Percentiles rank a stretch among this genome's conserved stretches.
Evolutionary conservation across 768 basidiomycete genomes (phyloP).

Genomic region (Suillus americanus): DNA sequence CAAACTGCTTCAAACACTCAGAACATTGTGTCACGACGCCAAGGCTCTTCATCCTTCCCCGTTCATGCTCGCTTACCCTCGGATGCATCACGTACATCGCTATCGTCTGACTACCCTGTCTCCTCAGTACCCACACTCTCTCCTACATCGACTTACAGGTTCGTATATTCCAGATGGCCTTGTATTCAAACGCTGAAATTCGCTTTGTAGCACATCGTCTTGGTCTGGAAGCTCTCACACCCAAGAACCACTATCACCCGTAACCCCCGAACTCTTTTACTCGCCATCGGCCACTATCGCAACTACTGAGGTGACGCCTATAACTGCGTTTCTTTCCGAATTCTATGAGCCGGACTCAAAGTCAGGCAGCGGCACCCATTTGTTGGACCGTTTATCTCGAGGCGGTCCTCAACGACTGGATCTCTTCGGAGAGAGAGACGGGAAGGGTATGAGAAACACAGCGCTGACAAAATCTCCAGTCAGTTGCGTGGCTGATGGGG

Average conservation of each 20-base stretch:
- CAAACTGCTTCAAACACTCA: background rate
- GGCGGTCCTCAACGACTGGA: background rate
- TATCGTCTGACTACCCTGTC: conserved; percentile 4
- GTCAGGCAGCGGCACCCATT: background rate
- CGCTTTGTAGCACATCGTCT: conserved; percentile 7
- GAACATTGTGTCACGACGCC: background rate
- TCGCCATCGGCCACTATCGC: conserved; percentile 11
- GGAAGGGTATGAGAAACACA: background rate
- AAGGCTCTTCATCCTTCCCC: background rate
- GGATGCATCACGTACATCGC: background rate
- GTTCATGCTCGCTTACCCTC: background rate
- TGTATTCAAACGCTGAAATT: background rate
- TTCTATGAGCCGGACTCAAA: conserved; percentile 9
- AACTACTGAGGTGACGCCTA: conserved; percentile 11
- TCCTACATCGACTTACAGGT: conserved; percentile 29
- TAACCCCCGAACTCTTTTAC: conserved; percentile 21
- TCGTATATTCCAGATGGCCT: background rate
- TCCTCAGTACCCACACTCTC: conserved; percentile 19
- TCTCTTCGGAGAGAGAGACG: background rate
- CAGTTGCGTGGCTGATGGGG: background rate
- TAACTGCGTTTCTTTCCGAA: conserved; percentile 10
- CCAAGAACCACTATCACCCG: conserved; percentile 15
- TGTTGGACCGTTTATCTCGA: background rate
- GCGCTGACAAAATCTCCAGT: background rate
- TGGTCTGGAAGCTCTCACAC: conserved; percentile 16